Evolutionary conservation across 2,329 filamentous ascomycete species (phyloP), one percentile per base, ranked within the genome.

Genomic region (Sordariomycetes sp.): DNA sequence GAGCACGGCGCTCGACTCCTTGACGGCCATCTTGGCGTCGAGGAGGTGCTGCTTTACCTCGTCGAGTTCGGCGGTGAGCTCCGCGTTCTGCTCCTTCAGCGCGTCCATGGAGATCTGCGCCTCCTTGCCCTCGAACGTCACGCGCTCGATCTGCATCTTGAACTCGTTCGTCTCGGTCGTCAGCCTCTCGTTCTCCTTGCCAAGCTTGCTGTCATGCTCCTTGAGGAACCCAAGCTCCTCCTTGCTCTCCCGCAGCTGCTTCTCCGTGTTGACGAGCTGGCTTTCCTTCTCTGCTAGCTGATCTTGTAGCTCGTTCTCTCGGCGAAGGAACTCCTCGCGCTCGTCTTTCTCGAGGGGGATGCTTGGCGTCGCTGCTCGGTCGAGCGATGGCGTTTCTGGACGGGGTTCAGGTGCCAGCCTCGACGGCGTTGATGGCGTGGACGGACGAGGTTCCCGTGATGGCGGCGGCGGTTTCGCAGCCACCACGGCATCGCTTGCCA

Each of bases 71-170:
- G 85, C 75, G 1, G 94, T 97, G 55, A 99, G 83, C 72, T 99
- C 94, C 1, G 87, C 76, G 70, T 99, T 99, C 60, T 93, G 93
- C 70, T 97, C 94, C 74, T 97, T 97, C 55, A 99, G 78, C 46
- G 90, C 89, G 68, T 99, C 94, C 90, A 99, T 97, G 34, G 93
- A 97, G 70, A 99, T 99, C 65, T 89, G 85, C 12, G 91, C 91
- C 73, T 99, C 94, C 75, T 97, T 97, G 76, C 89, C 88, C 78
- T 99, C 94, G 66, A 97, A 99, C 3, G 86, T 88, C 58, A 99
- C 81, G 69, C 95, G 91, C 76, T 99, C 94, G 28, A 99, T 81
- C 68, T 97, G 91, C 92, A 99, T 96, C 71, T 90, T 92, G 68
- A 96, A 83, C 68, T 96, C 90, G 67, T 97, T 97, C 60, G 93